A percentile compares a stretch with the other conserved stretches of the same genome.
phyloP scores from a whole-genome alignment of 2,329 filamentous ascomycete species.

The Epichloe amarillans region DNA sequence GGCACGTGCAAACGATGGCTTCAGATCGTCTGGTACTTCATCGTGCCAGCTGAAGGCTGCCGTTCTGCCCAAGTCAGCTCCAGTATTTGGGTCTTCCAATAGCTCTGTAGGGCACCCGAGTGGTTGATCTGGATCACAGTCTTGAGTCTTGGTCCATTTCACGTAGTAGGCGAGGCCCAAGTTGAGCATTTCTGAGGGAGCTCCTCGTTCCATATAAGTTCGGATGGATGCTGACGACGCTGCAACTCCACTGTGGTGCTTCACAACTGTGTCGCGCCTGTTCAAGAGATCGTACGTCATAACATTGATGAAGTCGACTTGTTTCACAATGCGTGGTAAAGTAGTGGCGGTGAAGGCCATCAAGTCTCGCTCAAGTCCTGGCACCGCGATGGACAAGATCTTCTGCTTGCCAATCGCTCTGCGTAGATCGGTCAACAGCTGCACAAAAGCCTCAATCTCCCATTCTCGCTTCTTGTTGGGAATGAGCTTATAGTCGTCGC shows the following conservation, averaged over 20 bases:
- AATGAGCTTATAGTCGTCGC: conserved; percentile 52
- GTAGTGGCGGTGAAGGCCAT: conserved; percentile 49
- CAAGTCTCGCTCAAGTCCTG: conserved; percentile 51
- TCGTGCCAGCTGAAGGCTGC: conserved; percentile 50
- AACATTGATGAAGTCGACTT: conserved; percentile 54
- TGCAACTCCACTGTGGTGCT: conserved; percentile 50
- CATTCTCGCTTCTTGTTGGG: conserved; percentile 46
- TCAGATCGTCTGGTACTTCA: conserved; percentile 36
- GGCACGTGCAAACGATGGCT: conserved; percentile 44
- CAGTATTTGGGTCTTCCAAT: conserved; percentile 45
- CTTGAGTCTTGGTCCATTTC: conserved; percentile 46
- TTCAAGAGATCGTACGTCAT: conserved; percentile 63
- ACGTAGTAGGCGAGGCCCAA: conserved; percentile 55
- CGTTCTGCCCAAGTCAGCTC: conserved; percentile 42
- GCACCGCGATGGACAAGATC: conserved; percentile 54
- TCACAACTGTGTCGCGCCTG: conserved; percentile 49
- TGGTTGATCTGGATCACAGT: conserved; percentile 27
- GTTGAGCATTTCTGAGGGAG: conserved; percentile 39
- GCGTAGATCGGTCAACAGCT: conserved; percentile 46
- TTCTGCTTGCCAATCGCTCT: conserved; percentile 40
- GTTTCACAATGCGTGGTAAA: conserved; percentile 41
- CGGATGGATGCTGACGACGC: conserved; percentile 41
- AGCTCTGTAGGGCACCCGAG: conserved; percentile 41
- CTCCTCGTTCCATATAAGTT: conserved; percentile 44
- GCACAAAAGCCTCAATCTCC: conserved; percentile 51